A percentile compares a stretch with the other conserved stretches of the same genome.
Conservation (phyloP, 768 basidiomycete genomes). For the Lyophyllum semitale region DNA sequence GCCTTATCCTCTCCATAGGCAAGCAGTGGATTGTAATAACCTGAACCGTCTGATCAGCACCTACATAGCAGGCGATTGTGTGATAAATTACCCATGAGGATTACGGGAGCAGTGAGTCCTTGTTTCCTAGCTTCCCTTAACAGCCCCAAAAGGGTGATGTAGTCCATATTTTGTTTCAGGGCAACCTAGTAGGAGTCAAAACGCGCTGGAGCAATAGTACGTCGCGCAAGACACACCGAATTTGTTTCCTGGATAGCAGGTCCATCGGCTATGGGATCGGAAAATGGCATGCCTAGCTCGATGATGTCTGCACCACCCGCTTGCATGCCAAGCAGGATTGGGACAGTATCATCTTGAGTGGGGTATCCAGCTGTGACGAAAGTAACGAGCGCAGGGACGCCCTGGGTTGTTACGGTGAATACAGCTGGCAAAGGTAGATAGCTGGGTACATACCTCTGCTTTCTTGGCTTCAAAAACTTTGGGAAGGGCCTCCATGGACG, state of each 20-base stretch:
- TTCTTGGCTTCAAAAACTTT: conserved; percentile 71
- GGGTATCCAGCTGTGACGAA: conserved; percentile 97
- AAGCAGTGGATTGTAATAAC: conserved; percentile 96
- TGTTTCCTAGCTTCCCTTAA: conserved; percentile 77
- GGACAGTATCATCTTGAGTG: conserved; percentile 74
- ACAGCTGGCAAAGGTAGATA: neutral
- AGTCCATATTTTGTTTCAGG: conserved; percentile 78
- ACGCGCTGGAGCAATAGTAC: neutral
- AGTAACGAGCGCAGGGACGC: conserved; percentile 68
- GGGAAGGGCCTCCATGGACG: conserved; percentile 68
- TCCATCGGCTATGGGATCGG: conserved; percentile 95
- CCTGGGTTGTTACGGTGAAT: conserved; percentile 34
- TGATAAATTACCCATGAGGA: conserved; percentile 82
- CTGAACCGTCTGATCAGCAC: conserved; percentile 39
- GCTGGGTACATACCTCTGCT: conserved; percentile 41
- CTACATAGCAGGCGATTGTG: neutral
- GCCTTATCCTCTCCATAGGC: conserved; percentile 96
- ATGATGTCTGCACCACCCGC: conserved; percentile 92
- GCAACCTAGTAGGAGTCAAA: conserved; percentile 62
- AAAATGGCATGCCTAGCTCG: conserved; percentile 94
- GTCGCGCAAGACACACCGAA: conserved; percentile 56
- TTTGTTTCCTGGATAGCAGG: conserved; percentile 92
- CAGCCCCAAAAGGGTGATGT: conserved; percentile 69
- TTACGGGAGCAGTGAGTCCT: conserved; percentile 82
- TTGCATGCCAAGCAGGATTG: conserved; percentile 89